These are phyloP conservation scores for Thielaviopsis musarum DNA, from an alignment of 2,329 filamentous ascomycete species.

Conservation along the genomic window DNA sequence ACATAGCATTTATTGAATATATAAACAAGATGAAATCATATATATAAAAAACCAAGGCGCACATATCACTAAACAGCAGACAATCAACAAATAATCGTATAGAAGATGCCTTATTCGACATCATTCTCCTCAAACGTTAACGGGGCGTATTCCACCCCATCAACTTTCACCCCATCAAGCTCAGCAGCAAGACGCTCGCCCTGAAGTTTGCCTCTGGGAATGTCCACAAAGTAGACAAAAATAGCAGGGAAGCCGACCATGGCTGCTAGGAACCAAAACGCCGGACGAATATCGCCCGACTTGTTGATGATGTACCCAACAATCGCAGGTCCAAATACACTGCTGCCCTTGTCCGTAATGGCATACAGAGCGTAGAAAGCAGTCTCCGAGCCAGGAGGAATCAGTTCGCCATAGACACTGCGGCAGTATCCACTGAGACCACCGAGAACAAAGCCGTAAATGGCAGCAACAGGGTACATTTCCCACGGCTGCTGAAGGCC, in stretches of 20 bases:
- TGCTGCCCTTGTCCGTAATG: slow-evolving; percentile 92
- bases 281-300: slow-evolving; percentile 63
- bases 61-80: background rate
- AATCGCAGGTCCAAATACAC: slow-evolving; percentile 83
- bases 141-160: slow-evolving; percentile 12
- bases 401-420: slow-evolving; percentile 80
- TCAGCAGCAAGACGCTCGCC: slow-evolving; percentile 45
- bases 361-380: slow-evolving; percentile 95
- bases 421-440: slow-evolving; percentile 84
- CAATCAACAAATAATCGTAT: background rate
- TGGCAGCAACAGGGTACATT: slow-evolving; percentile 80
- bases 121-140: background rate
- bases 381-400: slow-evolving; percentile 84
- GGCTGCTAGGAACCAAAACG: slow-evolving; percentile 79
- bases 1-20: background rate
- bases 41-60: background rate
- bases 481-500: slow-evolving; percentile 93
- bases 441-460: slow-evolving; percentile 91
- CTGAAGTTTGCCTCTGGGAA: slow-evolving; percentile 59
- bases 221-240: slow-evolving; percentile 69
- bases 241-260: slow-evolving; percentile 76
- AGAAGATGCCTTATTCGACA: background rate
- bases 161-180: slow-evolving; percentile 34
- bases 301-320: slow-evolving; percentile 83
- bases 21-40: background rate